Conservation (phyloP, 2,329 filamentous ascomycete species). For the Colletotrichum plurivorum region DNA sequence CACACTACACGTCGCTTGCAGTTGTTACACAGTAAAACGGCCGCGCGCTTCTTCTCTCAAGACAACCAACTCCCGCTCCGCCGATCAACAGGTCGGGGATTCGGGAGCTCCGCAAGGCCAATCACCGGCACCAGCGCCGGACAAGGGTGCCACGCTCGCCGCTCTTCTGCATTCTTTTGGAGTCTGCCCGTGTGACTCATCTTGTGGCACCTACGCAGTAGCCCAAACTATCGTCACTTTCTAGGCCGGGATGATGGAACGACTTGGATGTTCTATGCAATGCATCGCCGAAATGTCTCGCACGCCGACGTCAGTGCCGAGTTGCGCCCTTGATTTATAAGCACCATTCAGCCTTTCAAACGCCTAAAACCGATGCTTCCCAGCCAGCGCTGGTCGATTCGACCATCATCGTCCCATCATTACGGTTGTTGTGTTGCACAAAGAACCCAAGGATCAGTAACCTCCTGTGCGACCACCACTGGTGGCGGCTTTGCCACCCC, state of each 20-base stretch:
- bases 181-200: slow-evolving; percentile 33
- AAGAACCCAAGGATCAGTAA: not conserved
- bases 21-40: slow-evolving; percentile 10
- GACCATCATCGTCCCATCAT: slow-evolving; percentile 1
- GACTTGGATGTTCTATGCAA: not conserved
- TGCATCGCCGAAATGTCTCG: slow-evolving; percentile 16
- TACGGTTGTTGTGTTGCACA: not conserved
- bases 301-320: not conserved
- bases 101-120: slow-evolving; percentile 20
- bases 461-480: not conserved
- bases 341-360: not conserved
- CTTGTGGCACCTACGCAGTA: slow-evolving; percentile 1
- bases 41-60: slow-evolving; percentile 10
- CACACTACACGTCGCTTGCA: slow-evolving; percentile 1
- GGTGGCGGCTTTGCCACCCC: not conserved
- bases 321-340: slow-evolving; percentile 8
- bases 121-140: not conserved
- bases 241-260: slow-evolving; percentile 1
- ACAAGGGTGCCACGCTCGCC: slow-evolving; percentile 15
- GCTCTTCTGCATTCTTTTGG: not conserved
- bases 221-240: slow-evolving; percentile 11
- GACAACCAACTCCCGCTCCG: slow-evolving; percentile 17
- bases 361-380: too few relatives aligned
- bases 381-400: too few relatives aligned
- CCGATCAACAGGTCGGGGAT: slow-evolving; percentile 6